A percentile compares a stretch with the other conserved stretches of the same genome.
These are phyloP conservation scores for Tricholoma sp. DNA, from an alignment of 768 basidiomycete species.

Conservation along the genomic window DNA sequence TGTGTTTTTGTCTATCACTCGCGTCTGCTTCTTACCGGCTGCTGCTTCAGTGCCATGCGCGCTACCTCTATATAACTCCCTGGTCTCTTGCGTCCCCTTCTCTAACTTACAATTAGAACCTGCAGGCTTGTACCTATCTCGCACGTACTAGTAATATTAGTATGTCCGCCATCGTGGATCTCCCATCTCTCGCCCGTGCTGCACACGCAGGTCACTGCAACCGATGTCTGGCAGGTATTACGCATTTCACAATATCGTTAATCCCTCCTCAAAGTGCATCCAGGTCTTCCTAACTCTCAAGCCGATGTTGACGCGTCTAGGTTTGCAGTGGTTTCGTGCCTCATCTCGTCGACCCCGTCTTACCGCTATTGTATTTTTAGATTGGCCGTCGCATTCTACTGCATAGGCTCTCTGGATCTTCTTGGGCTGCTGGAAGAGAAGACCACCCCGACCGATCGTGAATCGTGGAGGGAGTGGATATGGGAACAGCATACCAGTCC, in stretches of 20 bases:
- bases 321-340: constrained; percentile 28
- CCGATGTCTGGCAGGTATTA: constrained; percentile 54
- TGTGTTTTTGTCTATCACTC: constrained; percentile 9
- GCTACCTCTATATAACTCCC: constrained; percentile 12
- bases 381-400: constrained; percentile 85
- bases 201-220: constrained; percentile 63
- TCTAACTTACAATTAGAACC: background rate
- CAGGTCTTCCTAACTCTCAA: constrained; percentile 63
- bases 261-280: background rate
- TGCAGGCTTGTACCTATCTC: constrained; percentile 1
- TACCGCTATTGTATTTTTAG: constrained; percentile 32
- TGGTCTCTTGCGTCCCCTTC: background rate
- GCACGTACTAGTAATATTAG: background rate
- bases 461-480: constrained; percentile 76
- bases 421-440: constrained; percentile 48
- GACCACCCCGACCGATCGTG: constrained; percentile 46
- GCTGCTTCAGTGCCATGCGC: constrained; percentile 6
- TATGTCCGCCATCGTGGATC: constrained; percentile 13
- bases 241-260: background rate
- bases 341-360: constrained; percentile 4
- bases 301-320: constrained; percentile 69
- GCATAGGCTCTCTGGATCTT: constrained; percentile 79
- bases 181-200: constrained; percentile 33
- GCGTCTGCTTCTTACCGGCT: constrained; percentile 9
- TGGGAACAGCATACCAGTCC: constrained; percentile 80